A percentile compares a stretch with the other conserved stretches of the same genome.
Conservation (phyloP, 148 eudicot genomes). For the Amaranthus palmeri region DNA sequence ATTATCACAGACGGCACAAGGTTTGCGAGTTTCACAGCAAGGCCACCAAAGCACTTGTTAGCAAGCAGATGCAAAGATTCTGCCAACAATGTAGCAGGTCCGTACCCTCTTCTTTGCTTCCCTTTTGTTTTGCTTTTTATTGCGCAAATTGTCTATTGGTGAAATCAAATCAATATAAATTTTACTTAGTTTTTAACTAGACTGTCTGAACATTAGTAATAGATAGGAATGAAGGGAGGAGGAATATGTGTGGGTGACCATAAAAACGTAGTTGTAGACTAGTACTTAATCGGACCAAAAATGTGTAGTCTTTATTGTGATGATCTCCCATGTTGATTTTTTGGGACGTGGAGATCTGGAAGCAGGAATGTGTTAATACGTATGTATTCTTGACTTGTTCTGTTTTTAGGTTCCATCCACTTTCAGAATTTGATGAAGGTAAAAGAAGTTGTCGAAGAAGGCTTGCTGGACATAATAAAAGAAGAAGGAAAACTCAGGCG, state of each 20-base stretch:
- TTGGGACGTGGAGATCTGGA: neutral
- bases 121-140: neutral
- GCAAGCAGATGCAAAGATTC: conserved; percentile 83
- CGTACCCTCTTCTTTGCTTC: neutral
- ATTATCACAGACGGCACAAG: conserved; percentile 84
- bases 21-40: conserved; percentile 81
- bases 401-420: conserved; percentile 71
- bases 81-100: conserved; percentile 96
- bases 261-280: no score
- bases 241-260: no score
- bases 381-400: neutral
- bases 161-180: neutral
- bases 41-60: conserved; percentile 58
- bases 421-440: conserved; percentile 89
- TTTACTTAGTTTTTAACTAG: neutral
- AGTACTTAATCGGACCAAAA: no score
- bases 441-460: conserved; percentile 95
- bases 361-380: neutral
- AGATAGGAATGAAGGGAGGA: no score
- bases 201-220: no score
- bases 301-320: no score
- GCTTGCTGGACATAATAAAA: conserved; percentile 83
- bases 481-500: conserved; percentile 92
- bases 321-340: neutral
- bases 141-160: neutral